These are phyloP conservation scores for Hyaloperonospora brassicae DNA, from an alignment of 352 stramenopile genomes.

Conservation along the genomic window DNA sequence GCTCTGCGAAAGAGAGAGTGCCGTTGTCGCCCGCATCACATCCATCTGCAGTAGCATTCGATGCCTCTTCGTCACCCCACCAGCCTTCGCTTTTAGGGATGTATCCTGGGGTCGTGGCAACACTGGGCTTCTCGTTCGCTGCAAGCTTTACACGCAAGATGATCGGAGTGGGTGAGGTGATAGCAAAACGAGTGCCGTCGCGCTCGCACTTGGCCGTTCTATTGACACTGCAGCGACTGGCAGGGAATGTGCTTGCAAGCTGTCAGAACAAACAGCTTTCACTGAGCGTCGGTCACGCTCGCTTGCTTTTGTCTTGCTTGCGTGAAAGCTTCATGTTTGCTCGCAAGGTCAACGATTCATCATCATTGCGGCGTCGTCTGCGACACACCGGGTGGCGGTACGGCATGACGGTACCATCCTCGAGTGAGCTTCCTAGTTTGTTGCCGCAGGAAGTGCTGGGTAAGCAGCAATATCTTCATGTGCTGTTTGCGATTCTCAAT, in stretches of 20 bases:
- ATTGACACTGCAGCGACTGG: constrained; percentile 53
- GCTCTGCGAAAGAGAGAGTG: too few relatives aligned
- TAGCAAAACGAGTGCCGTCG: constrained; percentile 50
- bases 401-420: constrained; percentile 28
- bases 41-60: too few relatives aligned
- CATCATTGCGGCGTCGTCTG: constrained; percentile 46
- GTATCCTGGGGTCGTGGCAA: constrained; percentile 50
- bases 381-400: constrained; percentile 45
- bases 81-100: constrained; percentile 57
- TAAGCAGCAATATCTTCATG: constrained; percentile 68
- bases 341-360: constrained; percentile 62
- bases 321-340: constrained; percentile 68
- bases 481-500: constrained; percentile 39
- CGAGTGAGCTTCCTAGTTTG: constrained; percentile 50
- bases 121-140: constrained; percentile 50
- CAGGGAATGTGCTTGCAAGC: constrained; percentile 58
- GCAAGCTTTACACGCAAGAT: constrained; percentile 45
- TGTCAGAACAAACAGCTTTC: constrained; percentile 34
- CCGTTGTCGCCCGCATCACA: too few relatives aligned
- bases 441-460: constrained; percentile 67
- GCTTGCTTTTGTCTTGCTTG: constrained; percentile 41
- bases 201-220: constrained; percentile 61
- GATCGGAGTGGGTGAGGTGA: constrained; percentile 47
- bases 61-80: constrained; percentile 32
- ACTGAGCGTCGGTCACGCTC: constrained; percentile 50